Base-by-base conservation (phyloP, 495 filamentous ascomycete genomes). In the Penicillium cosmopolitanum region DNA sequence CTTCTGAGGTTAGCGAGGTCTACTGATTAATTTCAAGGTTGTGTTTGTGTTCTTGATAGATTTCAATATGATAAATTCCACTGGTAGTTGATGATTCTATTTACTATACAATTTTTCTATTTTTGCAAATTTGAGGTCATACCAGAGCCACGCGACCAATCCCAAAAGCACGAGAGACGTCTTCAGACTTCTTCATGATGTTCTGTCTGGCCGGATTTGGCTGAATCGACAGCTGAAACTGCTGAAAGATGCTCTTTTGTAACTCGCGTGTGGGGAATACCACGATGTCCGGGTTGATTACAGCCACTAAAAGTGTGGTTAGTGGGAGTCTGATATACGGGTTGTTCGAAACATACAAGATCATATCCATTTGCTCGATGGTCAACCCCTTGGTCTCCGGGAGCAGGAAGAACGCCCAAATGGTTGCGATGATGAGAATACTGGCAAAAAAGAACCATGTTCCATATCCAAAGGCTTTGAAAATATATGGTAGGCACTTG, bases 361-460 rank as follows among this genome's bases (percentile, higher is more conserved):
- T 48, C 19, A 48, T 48, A 28, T 48, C 46, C 46, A 75, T 73
- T 51, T 72, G 69, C 42, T 75, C 70, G 25, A 73, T 67, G 23
- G 66, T 65, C 31, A 73, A 56, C 15, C 69, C 72, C 52, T 73
- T 73, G 4, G 73, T 75, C 54, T 73, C 73, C 8, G 63, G 73
- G 28, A 75, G 69, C 28, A 69, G 67, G 58, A 75, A 75, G 51
- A 51, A 75, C 1, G 73, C 63, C 50, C 69, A 77, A n/a, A 72
- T 51, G 9, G 61, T 63, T 10, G 69, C 71, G 33, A 52, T 34
- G 5, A 74, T 36, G 18, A 72, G 52, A 50, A 61, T 68, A 11
- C 47, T 60, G 5, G 71, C 71, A 36, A 74, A 74, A 55, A 74
- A 74, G 19, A 72, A 61, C 53, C 66, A 74, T 0, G 67, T 68